Evolutionary conservation across 805 yeast species (phyloP), one percentile per base, ranked within the genome.

Genomic region (Cyberlindnera bimundalis): DNA sequence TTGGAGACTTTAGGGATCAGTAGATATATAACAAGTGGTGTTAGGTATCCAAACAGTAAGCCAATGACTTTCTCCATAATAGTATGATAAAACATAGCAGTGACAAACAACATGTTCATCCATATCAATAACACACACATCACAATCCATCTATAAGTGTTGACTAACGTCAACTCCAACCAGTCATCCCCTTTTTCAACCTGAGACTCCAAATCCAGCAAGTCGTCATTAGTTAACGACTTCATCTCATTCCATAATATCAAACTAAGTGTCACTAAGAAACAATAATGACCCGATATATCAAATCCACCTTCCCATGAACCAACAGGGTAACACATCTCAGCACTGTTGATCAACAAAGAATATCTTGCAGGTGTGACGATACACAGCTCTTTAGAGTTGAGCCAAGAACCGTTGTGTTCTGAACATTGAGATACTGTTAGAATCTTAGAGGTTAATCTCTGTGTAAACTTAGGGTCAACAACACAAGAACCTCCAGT

Each of bases 61-160:
- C 96, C 96, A 19, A 77, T 66, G 1, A 84, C 42, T 56, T 89
- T 89, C 58, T 91, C 98, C 2, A 63, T 40, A 10, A 83, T 55
- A 1, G 93, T 79, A 62, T 91, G 98, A 68, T 89, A 91, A 59
- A 86, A 85, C 12, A 82, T 66, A 35, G 89, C 74, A 1, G 98
- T 91, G 70, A 87, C 77, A 15, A 81, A 62, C 24, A 89, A 66
- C 28, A 67, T 39, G 14, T 47, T 34, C 78, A 83, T 78, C 81
- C 91, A 87, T 3, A 60, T 43, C 3, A 40, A n/a, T 14, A 68
- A 14, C 1, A 55, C 47, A 8, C 37, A 11, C 1, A 55, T 6
- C 3, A 43, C 37, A 2, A 40, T 8, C 52, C 53, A 49, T 36
- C 49, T 48, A 26, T 48, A 23, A 6, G 37, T 13, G 20, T 40